phyloP scores from a whole-genome alignment of 2,329 filamentous ascomycete genomes.

The Cucurbitaria berberidis region DNA sequence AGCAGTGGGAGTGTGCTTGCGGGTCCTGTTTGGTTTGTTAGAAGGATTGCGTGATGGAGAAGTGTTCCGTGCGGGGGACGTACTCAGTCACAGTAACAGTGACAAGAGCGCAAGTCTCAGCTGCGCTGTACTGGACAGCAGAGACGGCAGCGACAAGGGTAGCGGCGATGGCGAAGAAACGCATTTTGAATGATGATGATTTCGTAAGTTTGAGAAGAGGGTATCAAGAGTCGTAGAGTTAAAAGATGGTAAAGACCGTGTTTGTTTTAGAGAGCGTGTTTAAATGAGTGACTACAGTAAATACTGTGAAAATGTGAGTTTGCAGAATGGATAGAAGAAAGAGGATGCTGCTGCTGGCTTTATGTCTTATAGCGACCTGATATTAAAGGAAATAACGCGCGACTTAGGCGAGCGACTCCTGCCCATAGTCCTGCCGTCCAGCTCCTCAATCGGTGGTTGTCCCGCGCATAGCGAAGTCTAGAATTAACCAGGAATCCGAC shows the following conservation, averaged over 20 bases:
- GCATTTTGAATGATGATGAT: constrained; percentile 32
- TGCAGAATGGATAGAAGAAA: constrained; percentile 7
- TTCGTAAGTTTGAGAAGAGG: constrained; percentile 11
- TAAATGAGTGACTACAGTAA: constrained; percentile 42
- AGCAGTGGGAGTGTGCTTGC: constrained; percentile 30
- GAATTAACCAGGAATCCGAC: neutral
- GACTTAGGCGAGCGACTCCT: constrained; percentile 16
- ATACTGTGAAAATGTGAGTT: constrained; percentile 34
- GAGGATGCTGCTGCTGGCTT: constrained; percentile 4
- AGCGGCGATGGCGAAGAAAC: constrained; percentile 40
- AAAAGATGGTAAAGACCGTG: constrained; percentile 20
- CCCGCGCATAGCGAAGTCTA: neutral
- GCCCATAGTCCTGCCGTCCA: constrained; percentile 4
- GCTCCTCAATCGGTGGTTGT: constrained; percentile 6
- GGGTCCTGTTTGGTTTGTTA: constrained; percentile 17
- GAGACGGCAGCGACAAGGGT: constrained; percentile 33
- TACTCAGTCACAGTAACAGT: constrained; percentile 42
- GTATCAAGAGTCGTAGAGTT: constrained; percentile 11
- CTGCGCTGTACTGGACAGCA: constrained; percentile 28
- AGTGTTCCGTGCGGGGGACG: constrained; percentile 6
- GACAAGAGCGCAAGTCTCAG: constrained; percentile 29
- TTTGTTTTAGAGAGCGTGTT: constrained; percentile 12
- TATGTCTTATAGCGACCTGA: constrained; percentile 23
- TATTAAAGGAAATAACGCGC: constrained; percentile 19
- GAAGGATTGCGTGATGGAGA: neutral